Conservation (phyloP, 2,329 filamentous ascomycete genomes). For the Ophiocordyceps sinensis region DNA sequence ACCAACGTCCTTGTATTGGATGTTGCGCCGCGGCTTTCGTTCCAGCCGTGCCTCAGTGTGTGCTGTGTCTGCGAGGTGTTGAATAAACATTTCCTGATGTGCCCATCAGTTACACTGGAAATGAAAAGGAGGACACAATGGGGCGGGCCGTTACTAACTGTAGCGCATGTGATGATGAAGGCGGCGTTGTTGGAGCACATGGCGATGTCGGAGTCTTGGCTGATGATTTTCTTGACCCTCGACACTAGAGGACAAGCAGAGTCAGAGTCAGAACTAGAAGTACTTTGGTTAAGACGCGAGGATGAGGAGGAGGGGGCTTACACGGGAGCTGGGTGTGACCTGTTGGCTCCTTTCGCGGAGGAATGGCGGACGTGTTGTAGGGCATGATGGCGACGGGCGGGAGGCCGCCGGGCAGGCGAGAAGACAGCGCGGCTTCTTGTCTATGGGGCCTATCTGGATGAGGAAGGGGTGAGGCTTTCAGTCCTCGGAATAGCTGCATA, state of each 20-base stretch:
- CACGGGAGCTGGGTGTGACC: conserved; percentile 75
- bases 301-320: conserved; percentile 42
- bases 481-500: too few species aligned
- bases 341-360: conserved; percentile 66
- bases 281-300: conserved; percentile 2
- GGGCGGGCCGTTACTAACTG: conserved; percentile 33
- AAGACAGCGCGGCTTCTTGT: too few species aligned
- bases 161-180: conserved; percentile 84
- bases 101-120: conserved; percentile 1
- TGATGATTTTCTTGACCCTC: conserved; percentile 90
- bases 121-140: not conserved
- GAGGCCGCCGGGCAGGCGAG: not conserved
- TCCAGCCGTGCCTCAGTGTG: conserved; percentile 84
- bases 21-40: conserved; percentile 79
- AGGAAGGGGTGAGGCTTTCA: too few species aligned
- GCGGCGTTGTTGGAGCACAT: conserved; percentile 88
- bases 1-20: conserved; percentile 94
- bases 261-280: not conserved
- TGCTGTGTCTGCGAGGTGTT: conserved; percentile 73
- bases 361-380: conserved; percentile 76
- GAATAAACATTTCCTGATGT: conserved; percentile 82
- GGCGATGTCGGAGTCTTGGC: conserved; percentile 69
- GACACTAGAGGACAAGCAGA: conserved; percentile 47
- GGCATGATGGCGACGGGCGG: conserved; percentile 45
- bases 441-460: too few species aligned